phyloP scores from a whole-genome alignment of 2,329 filamentous ascomycete species.

The Penicillium occitanis region DNA sequence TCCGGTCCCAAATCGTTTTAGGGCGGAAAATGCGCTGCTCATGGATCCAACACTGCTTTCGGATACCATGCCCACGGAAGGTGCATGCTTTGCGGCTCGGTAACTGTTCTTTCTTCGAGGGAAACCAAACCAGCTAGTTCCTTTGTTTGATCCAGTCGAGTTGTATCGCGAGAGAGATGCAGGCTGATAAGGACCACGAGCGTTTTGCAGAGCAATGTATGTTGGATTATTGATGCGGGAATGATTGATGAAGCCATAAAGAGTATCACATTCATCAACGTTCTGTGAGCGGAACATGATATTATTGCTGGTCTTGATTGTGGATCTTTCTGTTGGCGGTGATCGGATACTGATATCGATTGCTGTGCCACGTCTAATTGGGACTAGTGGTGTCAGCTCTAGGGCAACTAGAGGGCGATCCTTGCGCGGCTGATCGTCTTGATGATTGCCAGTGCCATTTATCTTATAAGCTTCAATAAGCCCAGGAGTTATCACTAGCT shows the following conservation, averaged over 20 bases:
- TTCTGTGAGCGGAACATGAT: slow-evolving; percentile 86
- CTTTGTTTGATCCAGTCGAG: slow-evolving; percentile 43
- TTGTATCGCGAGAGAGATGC: slow-evolving; percentile 52
- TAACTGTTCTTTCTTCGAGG: slow-evolving; percentile 56
- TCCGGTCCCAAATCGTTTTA: slow-evolving; percentile 71
- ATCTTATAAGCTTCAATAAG: slow-evolving; percentile 64
- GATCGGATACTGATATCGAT: slow-evolving; percentile 94
- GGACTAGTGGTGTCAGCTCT: slow-evolving; percentile 86
- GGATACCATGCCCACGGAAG: slow-evolving; percentile 61
- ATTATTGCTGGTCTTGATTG: slow-evolving; percentile 69
- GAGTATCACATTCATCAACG: slow-evolving; percentile 71
- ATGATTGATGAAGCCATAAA: slow-evolving; percentile 85
- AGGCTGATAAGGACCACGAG: slow-evolving; percentile 60
- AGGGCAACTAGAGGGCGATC: slow-evolving; percentile 63
- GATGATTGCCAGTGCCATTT: slow-evolving; percentile 37
- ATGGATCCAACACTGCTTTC: slow-evolving; percentile 74
- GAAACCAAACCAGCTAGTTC: slow-evolving; percentile 50
- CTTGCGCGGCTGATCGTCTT: slow-evolving; percentile 25
- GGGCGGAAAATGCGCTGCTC: slow-evolving; percentile 73
- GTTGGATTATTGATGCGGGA: slow-evolving; percentile 90
- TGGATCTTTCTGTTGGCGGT: slow-evolving; percentile 71
- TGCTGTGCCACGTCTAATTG: slow-evolving; percentile 84
- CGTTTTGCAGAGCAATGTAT: slow-evolving; percentile 74
- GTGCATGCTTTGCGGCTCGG: slow-evolving; percentile 56
- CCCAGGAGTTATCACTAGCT: slow-evolving; percentile 62